These are phyloP conservation scores for Monilinia fructicola DNA, from an alignment of 2,329 filamentous ascomycete species.

Conservation along the genomic window DNA sequence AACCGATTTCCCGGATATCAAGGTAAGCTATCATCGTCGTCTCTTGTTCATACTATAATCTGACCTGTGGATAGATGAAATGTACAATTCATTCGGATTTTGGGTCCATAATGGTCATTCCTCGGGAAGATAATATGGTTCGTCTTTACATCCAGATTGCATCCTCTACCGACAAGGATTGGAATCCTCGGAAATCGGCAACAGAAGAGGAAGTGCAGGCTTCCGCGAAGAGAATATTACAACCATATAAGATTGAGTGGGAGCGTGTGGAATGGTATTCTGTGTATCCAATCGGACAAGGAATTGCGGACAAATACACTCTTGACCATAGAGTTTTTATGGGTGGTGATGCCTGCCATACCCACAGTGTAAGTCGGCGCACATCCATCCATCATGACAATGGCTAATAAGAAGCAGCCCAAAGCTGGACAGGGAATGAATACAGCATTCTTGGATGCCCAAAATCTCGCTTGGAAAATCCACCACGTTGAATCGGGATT, in stretches of 20 bases:
- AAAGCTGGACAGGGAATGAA: constrained; percentile 82
- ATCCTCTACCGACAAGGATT: constrained; percentile 60
- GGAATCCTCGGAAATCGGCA: constrained; percentile 61
- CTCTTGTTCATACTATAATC: constrained; percentile 50
- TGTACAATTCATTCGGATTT: constrained; percentile 73
- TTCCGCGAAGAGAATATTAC: constrained; percentile 63
- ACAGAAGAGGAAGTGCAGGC: constrained; percentile 63
- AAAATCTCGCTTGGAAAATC: constrained; percentile 95
- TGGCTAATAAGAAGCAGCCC: constrained; percentile 47
- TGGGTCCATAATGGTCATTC: constrained; percentile 79
- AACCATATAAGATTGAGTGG: constrained; percentile 67
- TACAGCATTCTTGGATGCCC: constrained; percentile 74
- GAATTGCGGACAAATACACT: constrained; percentile 67
- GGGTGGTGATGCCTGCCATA: constrained; percentile 76
- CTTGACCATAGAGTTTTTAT: constrained; percentile 70
- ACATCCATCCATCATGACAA: neutral
- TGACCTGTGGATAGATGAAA: constrained; percentile 54
- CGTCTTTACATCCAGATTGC: constrained; percentile 69
- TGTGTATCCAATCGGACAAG: constrained; percentile 74
- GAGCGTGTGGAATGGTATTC: constrained; percentile 72
- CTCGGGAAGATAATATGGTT: constrained; percentile 67
- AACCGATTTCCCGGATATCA: constrained; percentile 76
- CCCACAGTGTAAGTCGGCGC: constrained; percentile 60
- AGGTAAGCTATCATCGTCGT: constrained; percentile 56
- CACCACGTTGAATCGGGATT: constrained; percentile 85